These are phyloP conservation scores for Zasmidium angulare DNA, from an alignment of 2,329 filamentous ascomycete species.

Conservation along the genomic window DNA sequence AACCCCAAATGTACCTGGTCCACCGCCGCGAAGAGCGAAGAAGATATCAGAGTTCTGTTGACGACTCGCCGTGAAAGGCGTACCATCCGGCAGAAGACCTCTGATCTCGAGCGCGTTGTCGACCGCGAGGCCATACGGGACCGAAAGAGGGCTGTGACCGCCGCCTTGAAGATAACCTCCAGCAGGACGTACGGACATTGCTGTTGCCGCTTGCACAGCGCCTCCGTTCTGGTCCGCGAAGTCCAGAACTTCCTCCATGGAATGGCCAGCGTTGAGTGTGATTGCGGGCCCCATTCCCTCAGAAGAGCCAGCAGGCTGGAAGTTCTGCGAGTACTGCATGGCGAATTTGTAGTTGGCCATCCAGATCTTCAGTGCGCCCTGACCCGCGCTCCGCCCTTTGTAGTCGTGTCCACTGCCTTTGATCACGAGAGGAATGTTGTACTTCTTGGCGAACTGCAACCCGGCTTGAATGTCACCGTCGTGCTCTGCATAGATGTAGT, in stretches of 20 bases:
- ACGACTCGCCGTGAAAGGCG: constrained; percentile 11
- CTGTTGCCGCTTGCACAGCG: constrained; percentile 18
- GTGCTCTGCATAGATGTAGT: not conserved
- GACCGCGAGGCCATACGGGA: constrained; percentile 25
- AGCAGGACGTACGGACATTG: constrained; percentile 24
- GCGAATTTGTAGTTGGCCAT: constrained; percentile 15
- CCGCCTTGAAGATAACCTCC: constrained; percentile 25
- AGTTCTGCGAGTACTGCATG: not conserved
- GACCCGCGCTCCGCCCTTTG: constrained; percentile 19
- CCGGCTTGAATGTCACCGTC: not conserved
- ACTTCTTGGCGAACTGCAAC: constrained; percentile 22
- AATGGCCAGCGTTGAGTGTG: constrained; percentile 1
- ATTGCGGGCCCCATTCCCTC: not conserved
- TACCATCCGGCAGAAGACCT: constrained; percentile 21
- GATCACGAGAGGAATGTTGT: constrained; percentile 25
- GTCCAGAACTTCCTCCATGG: not conserved
- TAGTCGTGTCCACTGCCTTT: constrained; percentile 32
- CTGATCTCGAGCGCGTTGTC: constrained; percentile 26
- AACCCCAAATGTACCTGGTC: constrained; percentile 40
- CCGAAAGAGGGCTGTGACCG: constrained; percentile 23
- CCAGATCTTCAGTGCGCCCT: constrained; percentile 26
- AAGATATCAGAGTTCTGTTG: constrained; percentile 50
- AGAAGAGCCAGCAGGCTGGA: not conserved
- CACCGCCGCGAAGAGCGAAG: constrained; percentile 52
- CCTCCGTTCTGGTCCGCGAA: constrained; percentile 5